A percentile compares a stretch with the other conserved stretches of the same genome.
These are phyloP conservation scores for Aspergillus pseudoglaucus DNA, from an alignment of 2,329 filamentous ascomycete genomes.

Conservation along the genomic window DNA sequence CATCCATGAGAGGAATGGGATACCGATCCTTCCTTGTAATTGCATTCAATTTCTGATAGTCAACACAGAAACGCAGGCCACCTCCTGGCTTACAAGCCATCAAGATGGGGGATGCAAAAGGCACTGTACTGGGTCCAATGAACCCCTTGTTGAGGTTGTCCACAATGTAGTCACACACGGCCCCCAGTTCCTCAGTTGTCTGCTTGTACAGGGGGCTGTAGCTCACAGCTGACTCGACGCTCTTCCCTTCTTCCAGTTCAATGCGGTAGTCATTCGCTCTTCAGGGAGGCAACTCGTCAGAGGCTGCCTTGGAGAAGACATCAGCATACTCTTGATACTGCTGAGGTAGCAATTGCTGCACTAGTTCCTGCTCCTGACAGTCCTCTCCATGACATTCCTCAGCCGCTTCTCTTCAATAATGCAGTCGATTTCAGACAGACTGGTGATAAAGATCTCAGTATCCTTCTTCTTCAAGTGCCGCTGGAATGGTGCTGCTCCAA, in stretches of 20 bases:
- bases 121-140: no score
- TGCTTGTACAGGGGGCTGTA: background rate
- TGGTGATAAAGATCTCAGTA: no score
- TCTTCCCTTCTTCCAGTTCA: background rate
- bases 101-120: no score
- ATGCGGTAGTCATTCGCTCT: background rate
- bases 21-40: no score
- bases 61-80: no score
- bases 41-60: no score
- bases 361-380: background rate
- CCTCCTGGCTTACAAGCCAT: no score
- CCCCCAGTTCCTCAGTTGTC: background rate
- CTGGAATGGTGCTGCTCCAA: no score
- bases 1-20: no score
- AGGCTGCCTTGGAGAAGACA: background rate
- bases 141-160: no score
- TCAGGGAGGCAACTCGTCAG: background rate
- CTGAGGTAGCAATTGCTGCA: background rate
- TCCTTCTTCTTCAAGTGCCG: no score
- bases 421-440: no score
- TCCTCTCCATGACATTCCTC: background rate
- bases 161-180: background rate
- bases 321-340: background rate
- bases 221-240: background rate
- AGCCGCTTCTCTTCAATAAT: background rate